Percentiles rank a stretch among this genome's conserved stretches.
Evolutionary conservation across 1,139 yeast genomes (phyloP).

Genomic region (Zygoascus sp.): DNA sequence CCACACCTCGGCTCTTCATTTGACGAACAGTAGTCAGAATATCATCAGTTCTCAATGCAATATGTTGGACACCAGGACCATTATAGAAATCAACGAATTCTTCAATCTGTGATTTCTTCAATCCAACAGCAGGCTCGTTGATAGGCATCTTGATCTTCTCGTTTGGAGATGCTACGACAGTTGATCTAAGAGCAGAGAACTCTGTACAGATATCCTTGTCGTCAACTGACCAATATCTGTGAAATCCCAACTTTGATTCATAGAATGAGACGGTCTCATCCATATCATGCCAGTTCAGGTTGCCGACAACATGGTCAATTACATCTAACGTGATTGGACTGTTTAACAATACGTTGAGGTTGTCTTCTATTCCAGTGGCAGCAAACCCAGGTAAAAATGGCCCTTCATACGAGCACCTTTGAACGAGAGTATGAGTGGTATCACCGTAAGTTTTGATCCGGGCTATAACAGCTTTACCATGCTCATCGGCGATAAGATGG

Average conservation of each 20-base stretch:
- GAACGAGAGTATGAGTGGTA: slow-evolving; percentile 62
- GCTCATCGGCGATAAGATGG: slow-evolving; percentile 37
- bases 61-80: slow-evolving; percentile 82
- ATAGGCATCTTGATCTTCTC: slow-evolving; percentile 73
- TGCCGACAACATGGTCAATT: slow-evolving; percentile 79
- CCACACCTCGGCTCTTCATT: slow-evolving; percentile 58
- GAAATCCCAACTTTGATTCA: slow-evolving; percentile 63
- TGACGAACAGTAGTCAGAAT: slow-evolving; percentile 54
- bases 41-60: slow-evolving; percentile 61
- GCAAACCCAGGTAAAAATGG: slow-evolving; percentile 56
- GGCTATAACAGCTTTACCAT: slow-evolving; percentile 53
- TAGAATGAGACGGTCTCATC: slow-evolving; percentile 53
- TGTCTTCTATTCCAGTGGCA: slow-evolving; percentile 19
- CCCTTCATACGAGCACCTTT: slow-evolving; percentile 39
- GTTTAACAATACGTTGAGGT: slow-evolving; percentile 26
- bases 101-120: slow-evolving; percentile 68
- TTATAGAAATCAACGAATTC: slow-evolving; percentile 70
- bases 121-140: slow-evolving; percentile 74
- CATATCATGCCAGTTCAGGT: slow-evolving; percentile 69
- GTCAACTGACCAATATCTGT: slow-evolving; percentile 79
- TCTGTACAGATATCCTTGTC: slow-evolving; percentile 67
- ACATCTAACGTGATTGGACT: slow-evolving; percentile 39
- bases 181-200: slow-evolving; percentile 63
- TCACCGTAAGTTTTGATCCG: slow-evolving; percentile 59
- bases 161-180: slow-evolving; percentile 69